These are phyloP conservation scores for Aspergillus fischeri DNA, from an alignment of 2,329 filamentous ascomycete species.

Conservation along the genomic window DNA sequence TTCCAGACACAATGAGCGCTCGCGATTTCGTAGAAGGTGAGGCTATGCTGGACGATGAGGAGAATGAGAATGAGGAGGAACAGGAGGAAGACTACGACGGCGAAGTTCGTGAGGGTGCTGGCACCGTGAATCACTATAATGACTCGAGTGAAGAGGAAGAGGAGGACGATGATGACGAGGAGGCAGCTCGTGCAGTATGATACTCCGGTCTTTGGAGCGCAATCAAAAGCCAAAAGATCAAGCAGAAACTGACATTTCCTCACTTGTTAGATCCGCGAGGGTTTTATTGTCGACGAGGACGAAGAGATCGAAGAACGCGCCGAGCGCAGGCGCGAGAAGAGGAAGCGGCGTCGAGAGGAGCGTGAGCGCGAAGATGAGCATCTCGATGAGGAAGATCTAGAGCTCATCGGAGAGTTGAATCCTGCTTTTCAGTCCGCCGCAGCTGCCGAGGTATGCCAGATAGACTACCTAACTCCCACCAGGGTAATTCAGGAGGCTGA, in stretches of 20 bases:
- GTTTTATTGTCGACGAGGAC: constrained; percentile 93
- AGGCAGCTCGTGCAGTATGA: constrained; percentile 70
- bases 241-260: constrained; percentile 15
- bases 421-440: constrained; percentile 65
- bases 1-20: constrained; percentile 50
- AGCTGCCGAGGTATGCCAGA: constrained; percentile 61
- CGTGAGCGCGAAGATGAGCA: constrained; percentile 77
- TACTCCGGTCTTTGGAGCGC: background rate
- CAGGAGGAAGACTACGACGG: constrained; percentile 69
- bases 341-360: constrained; percentile 72
- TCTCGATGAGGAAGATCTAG: constrained; percentile 92
- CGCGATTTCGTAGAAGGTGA: constrained; percentile 73
- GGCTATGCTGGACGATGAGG: constrained; percentile 82
- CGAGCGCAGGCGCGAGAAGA: constrained; percentile 59
- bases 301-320: constrained; percentile 70
- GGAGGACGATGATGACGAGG: constrained; percentile 86
- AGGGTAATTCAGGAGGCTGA: background rate
- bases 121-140: constrained; percentile 52
- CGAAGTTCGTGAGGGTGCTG: constrained; percentile 45
- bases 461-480: background rate
- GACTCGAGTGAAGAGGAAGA: constrained; percentile 92
- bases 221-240: background rate
- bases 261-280: constrained; percentile 69
- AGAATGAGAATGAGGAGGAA: constrained; percentile 75
- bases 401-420: constrained; percentile 82